Conservation (phyloP, 805 yeast species). For the Maudiozyma bulderi region DNA sequence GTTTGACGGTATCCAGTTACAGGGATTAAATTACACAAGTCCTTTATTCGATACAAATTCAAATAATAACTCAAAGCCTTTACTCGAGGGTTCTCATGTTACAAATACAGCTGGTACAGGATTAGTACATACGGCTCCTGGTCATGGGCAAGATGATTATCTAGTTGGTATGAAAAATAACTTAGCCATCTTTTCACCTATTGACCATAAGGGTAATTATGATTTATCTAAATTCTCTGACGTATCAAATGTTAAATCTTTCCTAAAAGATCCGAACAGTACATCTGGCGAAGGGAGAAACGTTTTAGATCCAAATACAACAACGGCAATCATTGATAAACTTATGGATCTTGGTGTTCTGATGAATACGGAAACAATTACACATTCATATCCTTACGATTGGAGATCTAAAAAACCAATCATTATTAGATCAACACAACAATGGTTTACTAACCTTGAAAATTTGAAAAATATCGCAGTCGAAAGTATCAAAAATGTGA, state of each 20-base stretch:
- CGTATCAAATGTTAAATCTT: constrained; percentile 3
- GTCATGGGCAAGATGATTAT: constrained; percentile 94
- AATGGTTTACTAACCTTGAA: constrained; percentile 88
- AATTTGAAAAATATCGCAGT: constrained; percentile 57
- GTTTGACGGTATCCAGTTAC: constrained; percentile 36
- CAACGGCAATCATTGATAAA: constrained; percentile 34
- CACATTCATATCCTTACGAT: constrained; percentile 90
- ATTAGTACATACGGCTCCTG: constrained; percentile 93
- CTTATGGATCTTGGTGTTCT: constrained; percentile 37
- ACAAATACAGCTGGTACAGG: constrained; percentile 83
- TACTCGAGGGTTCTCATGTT: constrained; percentile 76
- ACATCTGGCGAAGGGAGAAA: constrained; percentile 34
- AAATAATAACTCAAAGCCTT: constrained; percentile 32
- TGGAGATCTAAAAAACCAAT: constrained; percentile 96
- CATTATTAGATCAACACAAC: constrained; percentile 91
- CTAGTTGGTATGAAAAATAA: constrained; percentile 50
- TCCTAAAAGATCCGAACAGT: constrained; percentile 10
- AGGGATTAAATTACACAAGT: constrained; percentile 41
- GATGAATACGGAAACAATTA: constrained; percentile 40
- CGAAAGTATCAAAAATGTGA: constrained; percentile 49
- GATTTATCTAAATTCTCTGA: constrained; percentile 36
- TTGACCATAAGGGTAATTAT: constrained; percentile 66
- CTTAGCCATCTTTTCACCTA: constrained; percentile 62
- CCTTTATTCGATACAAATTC: constrained; percentile 39
- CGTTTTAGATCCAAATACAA: constrained; percentile 52